Evolutionary conservation across 352 stramenopile genomes (phyloP), one percentile per base, ranked within the genome.

Genomic region (Pythium guiyangense): DNA sequence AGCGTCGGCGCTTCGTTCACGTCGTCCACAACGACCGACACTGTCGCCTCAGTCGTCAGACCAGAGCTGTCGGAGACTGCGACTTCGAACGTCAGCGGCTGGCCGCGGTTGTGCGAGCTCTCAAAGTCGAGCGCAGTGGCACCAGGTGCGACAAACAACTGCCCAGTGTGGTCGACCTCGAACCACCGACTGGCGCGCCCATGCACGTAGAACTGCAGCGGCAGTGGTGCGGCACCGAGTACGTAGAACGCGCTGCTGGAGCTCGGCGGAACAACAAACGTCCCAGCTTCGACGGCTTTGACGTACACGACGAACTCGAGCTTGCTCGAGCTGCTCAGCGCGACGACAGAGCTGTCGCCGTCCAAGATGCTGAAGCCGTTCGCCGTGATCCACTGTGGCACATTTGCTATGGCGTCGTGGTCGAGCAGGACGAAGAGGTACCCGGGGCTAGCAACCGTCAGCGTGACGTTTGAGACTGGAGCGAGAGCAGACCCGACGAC

Each of bases 21-120:
- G 44, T 88, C 54, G 14, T 85, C 70, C n/a, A 88, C 53, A 51
- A 73, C 69, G 3, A 85, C 54, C 1, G 45, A 67, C 27, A 88
- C 10, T 0, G 35, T 52, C 0, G 66, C 63, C 26, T 88, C 74
- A 31, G 62, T 66, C 25, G 66, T 68, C n/a, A 83, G 57, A 6
- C 74, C 70, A 14, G 50, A 45, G 39, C 48, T 70, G 29, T 88
- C 77, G 0, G 69, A 69, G 8, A 74, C 66, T 27, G 56, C 67
- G 25, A 85, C 54, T 27, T 43, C 25, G 22, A 75, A n/a, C 6
- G 66, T 57, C 26, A 71, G 43, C 0, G 68, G 63, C 26, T 74
- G 67, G 1, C 63, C 54, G 5, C 26, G 12, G 3, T 54, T 15
- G 15, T 49, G 34, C 11, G 80, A 59, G 14, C 49, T 43, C 55